Conservation (phyloP, 2,329 filamentous ascomycete genomes). For the Cladophialophora psammophila region DNA sequence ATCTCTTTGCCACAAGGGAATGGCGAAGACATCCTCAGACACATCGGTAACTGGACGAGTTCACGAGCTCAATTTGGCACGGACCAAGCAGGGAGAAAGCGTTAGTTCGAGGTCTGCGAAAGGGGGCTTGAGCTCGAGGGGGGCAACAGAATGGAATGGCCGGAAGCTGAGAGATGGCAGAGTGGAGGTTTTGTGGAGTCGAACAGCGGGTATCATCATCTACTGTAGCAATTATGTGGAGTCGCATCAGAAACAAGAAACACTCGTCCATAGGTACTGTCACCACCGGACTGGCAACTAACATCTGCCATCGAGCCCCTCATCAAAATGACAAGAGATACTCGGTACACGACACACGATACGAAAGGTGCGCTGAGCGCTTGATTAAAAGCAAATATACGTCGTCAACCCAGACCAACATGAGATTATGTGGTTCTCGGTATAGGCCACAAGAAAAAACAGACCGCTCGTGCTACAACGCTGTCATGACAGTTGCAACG, state of each 20-base stretch:
- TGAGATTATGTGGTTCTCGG: slow-evolving; percentile 5
- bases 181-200: slow-evolving; percentile 22
- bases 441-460: slow-evolving; percentile 16
- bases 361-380: slow-evolving; percentile 30
- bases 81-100: neutral
- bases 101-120: slow-evolving; percentile 7
- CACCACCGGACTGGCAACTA: slow-evolving; percentile 9
- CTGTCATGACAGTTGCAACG: slow-evolving; percentile 10
- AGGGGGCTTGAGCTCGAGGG: neutral
- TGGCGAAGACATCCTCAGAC: neutral
- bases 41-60: neutral
- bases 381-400: slow-evolving; percentile 19
- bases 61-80: neutral
- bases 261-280: slow-evolving; percentile 13
- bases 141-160: slow-evolving; percentile 17
- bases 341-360: neutral
- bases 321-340: neutral
- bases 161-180: slow-evolving; percentile 5
- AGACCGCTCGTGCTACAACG: slow-evolving; percentile 13
- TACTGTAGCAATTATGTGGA: slow-evolving; percentile 2
- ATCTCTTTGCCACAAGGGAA: neutral
- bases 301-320: neutral
- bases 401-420: slow-evolving; percentile 12
- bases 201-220: slow-evolving; percentile 1
- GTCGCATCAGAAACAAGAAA: slow-evolving; percentile 27